Conservation (phyloP, 2,329 filamentous ascomycete species). For the Alternaria sp. region DNA sequence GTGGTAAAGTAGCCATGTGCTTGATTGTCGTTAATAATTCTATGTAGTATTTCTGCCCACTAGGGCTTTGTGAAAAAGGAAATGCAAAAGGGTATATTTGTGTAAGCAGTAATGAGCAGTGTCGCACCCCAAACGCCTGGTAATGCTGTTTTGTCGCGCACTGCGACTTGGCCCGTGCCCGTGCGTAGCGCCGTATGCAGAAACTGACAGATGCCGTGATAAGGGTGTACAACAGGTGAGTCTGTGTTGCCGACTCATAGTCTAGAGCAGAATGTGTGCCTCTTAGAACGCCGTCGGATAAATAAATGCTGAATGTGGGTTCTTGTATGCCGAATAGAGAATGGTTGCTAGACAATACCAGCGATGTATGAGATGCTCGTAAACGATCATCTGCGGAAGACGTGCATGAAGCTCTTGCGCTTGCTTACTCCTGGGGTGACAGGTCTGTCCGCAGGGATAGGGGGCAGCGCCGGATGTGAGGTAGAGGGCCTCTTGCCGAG, state of each 20-base stretch:
- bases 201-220: slow-evolving; percentile 13
- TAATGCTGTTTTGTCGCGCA: slow-evolving; percentile 14
- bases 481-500: slow-evolving; percentile 32
- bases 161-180: slow-evolving; percentile 12
- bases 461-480: slow-evolving; percentile 35
- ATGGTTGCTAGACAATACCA: slow-evolving; percentile 3
- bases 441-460: slow-evolving; percentile 42
- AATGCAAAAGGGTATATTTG: slow-evolving; percentile 21
- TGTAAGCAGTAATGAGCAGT: slow-evolving; percentile 6
- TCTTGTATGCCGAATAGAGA: background rate
- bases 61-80: slow-evolving; percentile 11
- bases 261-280: slow-evolving; percentile 8
- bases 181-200: slow-evolving; percentile 18
- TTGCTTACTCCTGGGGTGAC: slow-evolving; percentile 53
- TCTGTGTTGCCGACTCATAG: slow-evolving; percentile 7
- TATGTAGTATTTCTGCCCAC: slow-evolving; percentile 6
- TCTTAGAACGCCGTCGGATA: slow-evolving; percentile 6
- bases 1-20: background rate
- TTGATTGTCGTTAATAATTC: slow-evolving; percentile 11
- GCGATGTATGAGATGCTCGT: slow-evolving; percentile 1
- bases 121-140: slow-evolving; percentile 9
- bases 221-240: slow-evolving; percentile 12
- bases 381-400: slow-evolving; percentile 50
- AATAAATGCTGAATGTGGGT: background rate
- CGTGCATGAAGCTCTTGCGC: slow-evolving; percentile 58